phyloP scores from a whole-genome alignment of 768 basidiomycete species.

The Rossbeevera mucosa region DNA sequence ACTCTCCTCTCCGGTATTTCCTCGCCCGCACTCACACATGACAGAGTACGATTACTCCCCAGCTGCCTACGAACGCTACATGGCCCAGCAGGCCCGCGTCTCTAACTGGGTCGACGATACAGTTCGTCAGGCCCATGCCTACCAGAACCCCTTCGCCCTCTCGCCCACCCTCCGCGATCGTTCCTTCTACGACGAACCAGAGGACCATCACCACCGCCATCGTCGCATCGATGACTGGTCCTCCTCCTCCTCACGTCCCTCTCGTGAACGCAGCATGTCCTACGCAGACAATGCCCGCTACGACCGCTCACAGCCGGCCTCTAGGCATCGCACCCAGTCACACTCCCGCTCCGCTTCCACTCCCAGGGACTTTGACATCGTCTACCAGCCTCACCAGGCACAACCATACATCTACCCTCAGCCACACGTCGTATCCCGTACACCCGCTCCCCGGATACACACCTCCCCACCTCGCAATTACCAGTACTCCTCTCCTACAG shows the following conservation, averaged over 20 bases:
- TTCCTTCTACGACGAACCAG: conserved; percentile 23
- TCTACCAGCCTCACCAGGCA: conserved; percentile 11
- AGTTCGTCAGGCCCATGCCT: conserved; percentile 22
- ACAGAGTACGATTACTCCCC: conserved; percentile 62
- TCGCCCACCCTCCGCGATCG: conserved; percentile 30
- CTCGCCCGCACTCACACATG: conserved; percentile 31
- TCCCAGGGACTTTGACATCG: conserved; percentile 12
- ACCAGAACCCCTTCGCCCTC: conserved; percentile 27
- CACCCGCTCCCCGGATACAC: conserved; percentile 14
- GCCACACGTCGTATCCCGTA: conserved; percentile 9
- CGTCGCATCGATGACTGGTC: conserved; percentile 15
- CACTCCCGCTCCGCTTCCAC: conserved; percentile 21
- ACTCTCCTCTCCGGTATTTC: conserved; percentile 7
- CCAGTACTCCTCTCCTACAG: conserved; percentile 14
- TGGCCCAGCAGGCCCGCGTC: conserved; percentile 46
- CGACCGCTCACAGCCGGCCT: conserved; percentile 14
- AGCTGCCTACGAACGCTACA: conserved; percentile 44
- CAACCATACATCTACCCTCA: conserved; percentile 19
- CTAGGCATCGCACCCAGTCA: conserved; percentile 23
- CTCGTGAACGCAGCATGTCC: conserved; percentile 22
- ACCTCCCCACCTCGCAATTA: conserved; percentile 17
- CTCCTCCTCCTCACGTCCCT: conserved; percentile 19
- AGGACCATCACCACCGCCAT: not conserved
- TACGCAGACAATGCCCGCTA: conserved; percentile 19
- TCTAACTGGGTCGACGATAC: conserved; percentile 49